A percentile compares a stretch with the other conserved stretches of the same genome.
Evolutionary conservation across 2,329 filamentous ascomycete species (phyloP).

Genomic region (Alternaria sp.): DNA sequence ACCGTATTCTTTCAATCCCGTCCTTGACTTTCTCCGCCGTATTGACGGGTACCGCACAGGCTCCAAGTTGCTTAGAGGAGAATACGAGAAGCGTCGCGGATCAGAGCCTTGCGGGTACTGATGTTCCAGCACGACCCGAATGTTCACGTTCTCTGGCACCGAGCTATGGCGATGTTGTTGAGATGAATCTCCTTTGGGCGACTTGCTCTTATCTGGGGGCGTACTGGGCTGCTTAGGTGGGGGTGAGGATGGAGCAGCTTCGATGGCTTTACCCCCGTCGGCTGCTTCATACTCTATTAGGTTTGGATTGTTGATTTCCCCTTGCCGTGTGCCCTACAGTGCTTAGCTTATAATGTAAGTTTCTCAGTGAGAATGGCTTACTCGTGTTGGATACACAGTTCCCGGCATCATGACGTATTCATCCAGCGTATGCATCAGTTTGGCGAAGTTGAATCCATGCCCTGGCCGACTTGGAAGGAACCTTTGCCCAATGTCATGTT

Average conservation of each 20-base stretch:
- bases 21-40: slow-evolving; percentile 30
- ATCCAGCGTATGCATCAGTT: slow-evolving; percentile 49
- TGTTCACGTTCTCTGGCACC: slow-evolving; percentile 35
- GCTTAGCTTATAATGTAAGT: too few species aligned
- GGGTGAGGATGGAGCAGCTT: slow-evolving; percentile 3
- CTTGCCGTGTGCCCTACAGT: slow-evolving; percentile 10
- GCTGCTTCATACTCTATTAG: neutral
- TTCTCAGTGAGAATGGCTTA: too few species aligned
- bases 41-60: slow-evolving; percentile 27
- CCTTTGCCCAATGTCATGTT: slow-evolving; percentile 52
- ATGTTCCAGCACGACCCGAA: slow-evolving; percentile 38
- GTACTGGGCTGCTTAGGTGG: slow-evolving; percentile 8
- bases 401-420: slow-evolving; percentile 56
- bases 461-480: slow-evolving; percentile 47
- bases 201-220: slow-evolving; percentile 7
- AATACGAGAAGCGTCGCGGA: slow-evolving; percentile 29
- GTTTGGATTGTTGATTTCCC: slow-evolving; percentile 1
- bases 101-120: slow-evolving; percentile 16
- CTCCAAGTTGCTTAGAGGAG: slow-evolving; percentile 21
- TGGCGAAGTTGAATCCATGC: slow-evolving; percentile 56
- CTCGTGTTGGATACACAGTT: slow-evolving; percentile 46
- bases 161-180: slow-evolving; percentile 23
- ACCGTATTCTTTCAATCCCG: slow-evolving; percentile 32
- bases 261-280: slow-evolving; percentile 11
- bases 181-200: slow-evolving; percentile 1